Evolutionary conservation across 2,329 filamentous ascomycete genomes (phyloP), one percentile per base, ranked within the genome.

Genomic region (Apiospora arundinis): DNA sequence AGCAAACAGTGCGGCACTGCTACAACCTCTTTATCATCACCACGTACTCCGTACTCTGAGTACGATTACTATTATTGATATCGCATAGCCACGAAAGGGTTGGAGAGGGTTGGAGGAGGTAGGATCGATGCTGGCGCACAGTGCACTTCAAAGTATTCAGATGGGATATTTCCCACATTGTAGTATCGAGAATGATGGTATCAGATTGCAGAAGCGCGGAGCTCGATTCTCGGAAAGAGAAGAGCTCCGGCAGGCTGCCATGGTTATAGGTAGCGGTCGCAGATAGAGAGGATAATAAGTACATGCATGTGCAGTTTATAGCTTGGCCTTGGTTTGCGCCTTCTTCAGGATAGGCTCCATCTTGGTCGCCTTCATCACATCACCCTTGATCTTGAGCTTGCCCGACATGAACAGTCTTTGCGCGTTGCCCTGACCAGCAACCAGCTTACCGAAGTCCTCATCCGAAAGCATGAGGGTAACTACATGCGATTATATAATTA

Each of bases 311-410:
- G 42, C 14, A 37, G n/a, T 78, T 86, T 91, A 95, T 85, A 97
- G 85, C 89, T 97, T 97, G 77, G 93, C 89, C 88, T 94, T 93
- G 78, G 85, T 87, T 86, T 94, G 92, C 48, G 93, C 93, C 88
- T 95, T 96, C 88, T 94, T 95, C 75, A 97, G 85, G 78, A 98
- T 92, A 52, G 94, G 93, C 84, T 98, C 95, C 84, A 98, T 90
- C 91, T 97, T 97, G 73, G 95, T 98, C 48, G 96, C 93, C 90
- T 98, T 98, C 95, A 98, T 98, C 73, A 98, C 91, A 82, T 98
- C 95, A 74, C 96, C 96, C 90, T 95, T 97, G 81, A 98, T 90
- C 93, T 98, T 99, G 80, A 99, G 88, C 89, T 97, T 98, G 78
- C 96, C 96, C n/a, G 90, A 90, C 95, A 99, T 98, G 86, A 98